phyloP scores from a whole-genome alignment of 768 basidiomycete genomes.

The Lactarius evosmus region DNA sequence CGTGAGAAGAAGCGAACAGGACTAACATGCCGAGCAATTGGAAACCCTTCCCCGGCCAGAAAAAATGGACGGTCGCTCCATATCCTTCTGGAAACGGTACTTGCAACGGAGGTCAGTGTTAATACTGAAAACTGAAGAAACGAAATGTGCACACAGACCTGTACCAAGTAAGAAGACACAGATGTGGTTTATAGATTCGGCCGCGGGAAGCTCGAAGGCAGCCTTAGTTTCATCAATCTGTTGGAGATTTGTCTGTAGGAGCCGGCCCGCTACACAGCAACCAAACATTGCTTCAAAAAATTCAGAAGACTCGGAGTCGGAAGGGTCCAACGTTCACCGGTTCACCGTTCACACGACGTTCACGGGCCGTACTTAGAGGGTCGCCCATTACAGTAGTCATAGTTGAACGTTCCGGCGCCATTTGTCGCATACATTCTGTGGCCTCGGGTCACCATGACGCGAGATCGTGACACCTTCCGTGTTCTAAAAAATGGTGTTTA shows the following conservation, averaged over 20 bases:
- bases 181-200: slow-evolving; percentile 76
- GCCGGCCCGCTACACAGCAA: slow-evolving; percentile 73
- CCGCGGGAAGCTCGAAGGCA: slow-evolving; percentile 67
- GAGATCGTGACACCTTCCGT: too few species aligned
- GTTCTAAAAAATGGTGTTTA: too few species aligned
- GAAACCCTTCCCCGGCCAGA: slow-evolving; percentile 84
- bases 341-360: not conserved
- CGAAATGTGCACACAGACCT: slow-evolving; percentile 41
- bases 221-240: slow-evolving; percentile 85
- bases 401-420: too few species aligned
- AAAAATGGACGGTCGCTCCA: slow-evolving; percentile 81
- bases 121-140: not conserved
- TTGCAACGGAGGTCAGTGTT: slow-evolving; percentile 28
- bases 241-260: slow-evolving; percentile 73
- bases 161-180: slow-evolving; percentile 82
- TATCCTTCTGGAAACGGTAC: slow-evolving; percentile 83
- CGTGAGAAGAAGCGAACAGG: not conserved
- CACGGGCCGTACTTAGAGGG: not conserved
- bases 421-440: too few species aligned
- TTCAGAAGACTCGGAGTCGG: not conserved
- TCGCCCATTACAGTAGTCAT: too few species aligned
- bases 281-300: slow-evolving; percentile 52
- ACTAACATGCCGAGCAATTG: slow-evolving; percentile 82
- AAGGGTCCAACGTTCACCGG: not conserved
- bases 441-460: too few species aligned